Percentiles rank a stretch among this genome's conserved stretches.
Conservation (phyloP, 2,329 filamentous ascomycete genomes). For the Xylariaceae sp. region DNA sequence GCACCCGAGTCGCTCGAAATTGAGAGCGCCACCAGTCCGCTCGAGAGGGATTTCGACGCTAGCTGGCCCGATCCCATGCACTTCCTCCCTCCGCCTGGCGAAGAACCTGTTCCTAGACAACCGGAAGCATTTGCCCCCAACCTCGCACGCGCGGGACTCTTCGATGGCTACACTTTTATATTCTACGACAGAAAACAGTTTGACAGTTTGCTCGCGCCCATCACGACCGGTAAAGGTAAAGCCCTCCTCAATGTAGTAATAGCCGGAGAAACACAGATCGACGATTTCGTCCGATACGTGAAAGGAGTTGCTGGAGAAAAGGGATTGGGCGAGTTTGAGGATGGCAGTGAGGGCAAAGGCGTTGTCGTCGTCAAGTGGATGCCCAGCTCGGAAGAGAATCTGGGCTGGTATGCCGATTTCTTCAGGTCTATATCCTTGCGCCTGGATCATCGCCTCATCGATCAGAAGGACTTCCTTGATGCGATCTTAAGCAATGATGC, state of each 20-base stretch:
- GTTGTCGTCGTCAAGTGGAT: constrained; percentile 75
- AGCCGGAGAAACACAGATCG: constrained; percentile 59
- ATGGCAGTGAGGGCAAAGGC: constrained; percentile 61
- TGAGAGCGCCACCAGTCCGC: constrained; percentile 45
- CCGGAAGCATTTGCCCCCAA: constrained; percentile 70
- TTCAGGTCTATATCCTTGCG: constrained; percentile 64
- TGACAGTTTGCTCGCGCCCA: constrained; percentile 66
- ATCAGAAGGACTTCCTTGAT: constrained; percentile 89
- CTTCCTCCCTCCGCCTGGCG: constrained; percentile 68
- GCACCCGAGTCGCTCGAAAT: constrained; percentile 45
- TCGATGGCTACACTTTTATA: constrained; percentile 83
- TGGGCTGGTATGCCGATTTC: constrained; percentile 67
- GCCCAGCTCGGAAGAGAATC: constrained; percentile 50
- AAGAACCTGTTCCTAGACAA: constrained; percentile 67
- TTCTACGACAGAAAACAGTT: constrained; percentile 76
- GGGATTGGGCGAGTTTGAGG: constrained; percentile 59
- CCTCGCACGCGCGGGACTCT: constrained; percentile 61
- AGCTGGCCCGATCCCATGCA: constrained; percentile 73
- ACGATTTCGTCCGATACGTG: constrained; percentile 76
- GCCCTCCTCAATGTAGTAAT: constrained; percentile 62
- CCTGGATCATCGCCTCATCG: constrained; percentile 76
- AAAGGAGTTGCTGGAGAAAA: constrained; percentile 72
- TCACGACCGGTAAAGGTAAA: constrained; percentile 80
- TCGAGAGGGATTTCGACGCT: constrained; percentile 76
- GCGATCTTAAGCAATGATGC: constrained; percentile 81